These are phyloP conservation scores for Nemania sp. DNA, from an alignment of 2,329 filamentous ascomycete genomes.

Conservation along the genomic window DNA sequence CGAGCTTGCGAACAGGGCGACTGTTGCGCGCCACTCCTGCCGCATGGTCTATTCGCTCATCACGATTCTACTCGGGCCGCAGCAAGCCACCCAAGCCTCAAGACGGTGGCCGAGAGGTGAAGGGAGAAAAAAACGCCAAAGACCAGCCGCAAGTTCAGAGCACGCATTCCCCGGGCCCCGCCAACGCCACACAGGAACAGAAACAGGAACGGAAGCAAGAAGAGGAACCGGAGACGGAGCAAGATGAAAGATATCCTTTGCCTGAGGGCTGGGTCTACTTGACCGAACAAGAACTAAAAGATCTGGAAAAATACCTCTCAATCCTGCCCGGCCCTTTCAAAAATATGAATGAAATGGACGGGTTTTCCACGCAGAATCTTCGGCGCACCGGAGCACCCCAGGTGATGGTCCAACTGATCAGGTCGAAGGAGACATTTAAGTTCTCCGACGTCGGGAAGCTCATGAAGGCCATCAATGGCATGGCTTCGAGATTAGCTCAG, in stretches of 20 bases:
- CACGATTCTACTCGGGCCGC: conserved; percentile 33
- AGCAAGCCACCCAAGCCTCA: conserved; percentile 31
- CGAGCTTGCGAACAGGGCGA: conserved; percentile 32
- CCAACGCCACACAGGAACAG: too few species aligned
- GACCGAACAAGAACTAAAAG: conserved; percentile 26
- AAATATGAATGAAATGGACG: not conserved
- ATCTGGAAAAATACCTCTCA: conserved; percentile 2
- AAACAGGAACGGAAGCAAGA: too few species aligned
- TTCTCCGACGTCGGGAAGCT: conserved; percentile 4
- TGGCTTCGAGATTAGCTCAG: not conserved
- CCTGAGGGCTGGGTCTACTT: conserved; percentile 39
- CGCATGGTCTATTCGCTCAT: conserved; percentile 29
- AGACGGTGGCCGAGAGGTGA: conserved; percentile 14
- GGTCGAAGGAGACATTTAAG: not conserved
- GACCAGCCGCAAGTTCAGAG: conserved; percentile 35
- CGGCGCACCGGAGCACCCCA: conserved; percentile 14
- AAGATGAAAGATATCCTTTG: conserved; percentile 26
- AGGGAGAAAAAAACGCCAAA: conserved; percentile 10
- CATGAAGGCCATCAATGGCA: not conserved
- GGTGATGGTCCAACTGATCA: not conserved
- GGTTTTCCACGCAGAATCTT: not conserved
- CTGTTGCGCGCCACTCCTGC: conserved; percentile 32
- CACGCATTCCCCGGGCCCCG: conserved; percentile 36
- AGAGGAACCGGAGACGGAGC: conserved; percentile 2
- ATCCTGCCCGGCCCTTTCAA: not conserved